A percentile compares a stretch with the other conserved stretches of the same genome.
phyloP scores from a whole-genome alignment of 2,329 filamentous ascomycete species.

The Decorospora gaudefroyi region DNA sequence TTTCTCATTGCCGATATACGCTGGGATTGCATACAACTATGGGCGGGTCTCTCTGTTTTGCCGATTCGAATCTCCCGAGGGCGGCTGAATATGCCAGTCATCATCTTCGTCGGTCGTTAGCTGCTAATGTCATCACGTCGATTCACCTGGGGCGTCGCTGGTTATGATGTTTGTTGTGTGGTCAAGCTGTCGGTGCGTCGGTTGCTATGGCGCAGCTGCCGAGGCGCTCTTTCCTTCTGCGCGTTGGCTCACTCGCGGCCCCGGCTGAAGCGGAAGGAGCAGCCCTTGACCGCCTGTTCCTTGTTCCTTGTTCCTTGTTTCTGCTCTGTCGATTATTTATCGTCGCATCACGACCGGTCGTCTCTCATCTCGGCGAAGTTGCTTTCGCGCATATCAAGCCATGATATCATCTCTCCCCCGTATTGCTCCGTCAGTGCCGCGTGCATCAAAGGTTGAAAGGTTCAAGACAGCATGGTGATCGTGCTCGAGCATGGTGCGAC shows the following conservation, averaged over 20 bases:
- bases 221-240: neutral
- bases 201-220: neutral
- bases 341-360: too few species aligned
- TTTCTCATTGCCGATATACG: slow-evolving; percentile 20
- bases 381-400: slow-evolving; percentile 1
- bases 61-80: slow-evolving; percentile 19
- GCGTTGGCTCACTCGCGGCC: neutral
- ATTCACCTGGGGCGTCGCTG: neutral
- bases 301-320: too few species aligned
- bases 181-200: neutral
- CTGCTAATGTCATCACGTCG: slow-evolving; percentile 10
- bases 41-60: slow-evolving; percentile 19
- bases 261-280: slow-evolving; percentile 1
- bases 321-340: too few species aligned
- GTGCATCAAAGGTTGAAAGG: slow-evolving; percentile 3
- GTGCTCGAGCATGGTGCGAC: slow-evolving; percentile 23
- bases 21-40: slow-evolving; percentile 22
- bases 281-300: neutral
- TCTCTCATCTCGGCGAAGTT: slow-evolving; percentile 11
- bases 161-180: slow-evolving; percentile 3
- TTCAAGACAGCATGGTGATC: slow-evolving; percentile 2
- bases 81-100: slow-evolving; percentile 3
- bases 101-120: neutral
- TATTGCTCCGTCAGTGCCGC: slow-evolving; percentile 4
- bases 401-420: slow-evolving; percentile 7